Base-by-base conservation (phyloP, 495 filamentous ascomycete genomes). In the Filosporella fistucella region DNA sequence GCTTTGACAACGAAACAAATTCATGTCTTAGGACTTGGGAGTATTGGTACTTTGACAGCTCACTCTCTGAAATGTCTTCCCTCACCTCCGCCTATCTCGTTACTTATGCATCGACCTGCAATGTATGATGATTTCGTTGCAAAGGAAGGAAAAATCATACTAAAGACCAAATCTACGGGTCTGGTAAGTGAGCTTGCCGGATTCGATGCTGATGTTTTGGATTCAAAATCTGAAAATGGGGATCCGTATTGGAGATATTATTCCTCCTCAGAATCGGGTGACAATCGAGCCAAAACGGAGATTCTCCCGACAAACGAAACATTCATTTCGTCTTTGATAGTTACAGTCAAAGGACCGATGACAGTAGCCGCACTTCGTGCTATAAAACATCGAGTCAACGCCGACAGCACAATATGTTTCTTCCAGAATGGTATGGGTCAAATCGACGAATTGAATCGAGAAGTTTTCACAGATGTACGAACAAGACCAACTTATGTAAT, bases 401-500 rank as follows among this genome's bases (percentile, higher is more conserved):
- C 62, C 3, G 60, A 71, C 1, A 86, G 84, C 8, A 85, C 86
- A 0, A 75, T 96, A 23, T 66, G 85, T 10, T 84, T 96, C 35
- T 58, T 89, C 16, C 89, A 95, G 55, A 94, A 94, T 51, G 90
- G 89, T 16, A 84, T 95, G 83, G 89, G 64, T 13, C 50, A 49
- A 1, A 60, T 83, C 17, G 80, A 88, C 10, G 75, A 82, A 47
- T 64, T 89, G 17, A 83, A 79, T 47, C 60, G 75, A 22, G 1
- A 26, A 6, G 65, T 89, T 39, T 91, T 89, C 55, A 78, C 85
- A 4, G 70, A 87, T 52, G 69, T 72, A 1, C 48, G 48, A 11
- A 66, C 56, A 1, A 68, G 81, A 17, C 85, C 84, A 8, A 70
- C 80, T 29, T 88, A 82, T 51, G 76, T 91, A 58, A 64, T 80